Conservation (phyloP, 2,329 filamentous ascomycete genomes). For the Ceratocystiopsis minuta region DNA sequence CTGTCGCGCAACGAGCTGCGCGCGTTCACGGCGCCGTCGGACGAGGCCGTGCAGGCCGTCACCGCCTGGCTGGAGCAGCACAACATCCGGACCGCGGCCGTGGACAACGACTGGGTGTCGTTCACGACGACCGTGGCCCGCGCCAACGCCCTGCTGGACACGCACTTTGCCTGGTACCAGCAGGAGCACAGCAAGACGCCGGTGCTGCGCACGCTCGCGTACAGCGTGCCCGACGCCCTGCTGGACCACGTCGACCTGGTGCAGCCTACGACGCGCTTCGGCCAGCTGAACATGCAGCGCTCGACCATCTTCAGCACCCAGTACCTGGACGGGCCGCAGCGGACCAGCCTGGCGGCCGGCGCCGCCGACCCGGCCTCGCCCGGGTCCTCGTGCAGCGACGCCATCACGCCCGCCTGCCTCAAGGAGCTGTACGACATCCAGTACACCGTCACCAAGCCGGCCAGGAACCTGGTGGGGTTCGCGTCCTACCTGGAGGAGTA, state of each 20-base stretch:
- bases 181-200: constrained; percentile 22
- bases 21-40: constrained; percentile 31
- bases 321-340: constrained; percentile 7
- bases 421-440: constrained; percentile 28
- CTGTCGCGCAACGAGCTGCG: constrained; percentile 42
- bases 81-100: constrained; percentile 25
- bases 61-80: constrained; percentile 35
- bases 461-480: constrained; percentile 19
- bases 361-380: constrained; percentile 6
- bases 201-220: constrained; percentile 34
- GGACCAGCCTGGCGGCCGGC: background rate
- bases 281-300: constrained; percentile 25
- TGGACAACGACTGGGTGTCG: constrained; percentile 43
- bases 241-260: constrained; percentile 40
- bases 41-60: constrained; percentile 28
- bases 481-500: constrained; percentile 29
- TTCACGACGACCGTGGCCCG: constrained; percentile 32
- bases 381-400: constrained; percentile 17
- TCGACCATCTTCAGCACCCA: constrained; percentile 21
- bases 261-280: constrained; percentile 47
- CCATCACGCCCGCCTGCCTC: constrained; percentile 30
- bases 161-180: constrained; percentile 38
- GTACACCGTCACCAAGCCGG: constrained; percentile 15
- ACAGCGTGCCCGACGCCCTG: constrained; percentile 41
- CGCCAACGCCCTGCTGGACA: constrained; percentile 37